phyloP scores from a whole-genome alignment of 495 filamentous ascomycete species.

The Bombardia bombarda region DNA sequence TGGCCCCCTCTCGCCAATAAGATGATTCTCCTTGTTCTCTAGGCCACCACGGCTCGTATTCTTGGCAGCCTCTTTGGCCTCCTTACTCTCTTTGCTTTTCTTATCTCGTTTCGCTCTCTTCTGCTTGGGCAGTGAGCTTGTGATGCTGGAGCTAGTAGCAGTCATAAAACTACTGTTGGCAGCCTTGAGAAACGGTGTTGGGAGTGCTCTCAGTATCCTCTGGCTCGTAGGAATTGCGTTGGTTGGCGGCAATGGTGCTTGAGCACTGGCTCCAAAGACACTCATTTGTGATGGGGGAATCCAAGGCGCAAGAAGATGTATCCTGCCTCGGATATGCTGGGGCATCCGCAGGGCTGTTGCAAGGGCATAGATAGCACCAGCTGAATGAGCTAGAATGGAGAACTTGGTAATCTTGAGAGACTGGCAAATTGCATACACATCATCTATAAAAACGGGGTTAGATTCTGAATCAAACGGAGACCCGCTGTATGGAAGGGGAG shows the following conservation, averaged over 20 bases:
- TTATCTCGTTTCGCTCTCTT: conserved; percentile 51
- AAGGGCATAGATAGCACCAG: conserved; percentile 93
- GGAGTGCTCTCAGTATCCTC: conserved; percentile 81
- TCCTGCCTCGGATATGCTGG: conserved; percentile 87
- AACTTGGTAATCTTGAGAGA: conserved; percentile 90
- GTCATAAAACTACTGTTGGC: conserved; percentile 94
- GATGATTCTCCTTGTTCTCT: conserved; percentile 38
- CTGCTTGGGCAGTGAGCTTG: conserved; percentile 62
- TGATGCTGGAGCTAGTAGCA: conserved; percentile 83
- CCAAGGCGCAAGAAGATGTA: conserved; percentile 95
- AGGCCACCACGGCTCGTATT: conserved; percentile 21
- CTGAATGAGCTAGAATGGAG: conserved; percentile 94
- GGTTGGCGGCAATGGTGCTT: conserved; percentile 59
- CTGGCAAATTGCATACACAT: conserved; percentile 92
- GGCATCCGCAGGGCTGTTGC: conserved; percentile 94
- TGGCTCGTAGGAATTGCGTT: conserved; percentile 88
- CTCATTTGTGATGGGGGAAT: conserved; percentile 97
- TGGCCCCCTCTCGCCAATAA: conserved; percentile 4
- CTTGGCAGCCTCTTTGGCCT: conserved; percentile 22
- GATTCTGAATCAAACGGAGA: too few relatives aligned
- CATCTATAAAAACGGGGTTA: conserved; percentile 49
- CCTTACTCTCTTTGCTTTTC: conserved; percentile 17
- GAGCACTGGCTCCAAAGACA: conserved; percentile 59
- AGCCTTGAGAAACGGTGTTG: conserved; percentile 84
- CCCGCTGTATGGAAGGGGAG: neutral